Evolutionary conservation across 352 stramenopile species (phyloP).

Genomic region (Phytophthora citrophthora): DNA sequence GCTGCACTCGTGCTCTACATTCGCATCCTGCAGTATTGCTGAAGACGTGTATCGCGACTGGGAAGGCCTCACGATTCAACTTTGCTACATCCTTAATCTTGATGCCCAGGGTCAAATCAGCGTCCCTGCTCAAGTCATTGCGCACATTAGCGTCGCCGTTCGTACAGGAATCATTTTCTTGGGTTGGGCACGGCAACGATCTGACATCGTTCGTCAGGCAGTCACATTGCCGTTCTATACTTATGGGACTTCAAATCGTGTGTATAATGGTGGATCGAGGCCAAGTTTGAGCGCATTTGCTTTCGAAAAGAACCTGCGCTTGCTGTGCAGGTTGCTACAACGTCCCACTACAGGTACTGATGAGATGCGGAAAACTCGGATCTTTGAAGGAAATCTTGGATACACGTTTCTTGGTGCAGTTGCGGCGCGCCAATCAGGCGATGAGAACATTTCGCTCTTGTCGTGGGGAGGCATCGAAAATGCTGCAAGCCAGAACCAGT

Average conservation of each 20-base stretch:
- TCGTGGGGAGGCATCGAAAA: constrained; percentile 43
- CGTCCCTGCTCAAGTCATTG: constrained; percentile 57
- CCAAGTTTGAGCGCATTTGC: constrained; percentile 60
- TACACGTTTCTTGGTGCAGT: constrained; percentile 71
- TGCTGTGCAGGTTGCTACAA: constrained; percentile 61
- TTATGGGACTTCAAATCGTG: constrained; percentile 15
- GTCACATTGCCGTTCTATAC: constrained; percentile 67
- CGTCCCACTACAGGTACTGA: constrained; percentile 3
- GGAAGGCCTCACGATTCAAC: constrained; percentile 83
- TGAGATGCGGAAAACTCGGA: constrained; percentile 26
- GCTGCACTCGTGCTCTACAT: constrained; percentile 81
- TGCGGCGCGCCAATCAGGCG: constrained; percentile 28
- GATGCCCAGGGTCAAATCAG: constrained; percentile 62
- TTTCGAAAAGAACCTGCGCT: constrained; percentile 63
- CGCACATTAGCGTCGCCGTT: constrained; percentile 69
- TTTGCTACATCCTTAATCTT: constrained; percentile 80
- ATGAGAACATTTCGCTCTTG: constrained; percentile 40
- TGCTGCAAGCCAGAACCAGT: constrained; percentile 39
- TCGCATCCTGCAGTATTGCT: constrained; percentile 76
- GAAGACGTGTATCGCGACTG: constrained; percentile 85
- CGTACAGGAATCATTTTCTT: constrained; percentile 80
- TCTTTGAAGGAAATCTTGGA: constrained; percentile 58
- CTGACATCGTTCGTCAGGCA: constrained; percentile 67
- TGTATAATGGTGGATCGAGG: constrained; percentile 14
- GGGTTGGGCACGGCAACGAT: constrained; percentile 71